Evolutionary conservation across 148 eudicot species (phyloP).

Genomic region (Euryodendron excelsum): DNA sequence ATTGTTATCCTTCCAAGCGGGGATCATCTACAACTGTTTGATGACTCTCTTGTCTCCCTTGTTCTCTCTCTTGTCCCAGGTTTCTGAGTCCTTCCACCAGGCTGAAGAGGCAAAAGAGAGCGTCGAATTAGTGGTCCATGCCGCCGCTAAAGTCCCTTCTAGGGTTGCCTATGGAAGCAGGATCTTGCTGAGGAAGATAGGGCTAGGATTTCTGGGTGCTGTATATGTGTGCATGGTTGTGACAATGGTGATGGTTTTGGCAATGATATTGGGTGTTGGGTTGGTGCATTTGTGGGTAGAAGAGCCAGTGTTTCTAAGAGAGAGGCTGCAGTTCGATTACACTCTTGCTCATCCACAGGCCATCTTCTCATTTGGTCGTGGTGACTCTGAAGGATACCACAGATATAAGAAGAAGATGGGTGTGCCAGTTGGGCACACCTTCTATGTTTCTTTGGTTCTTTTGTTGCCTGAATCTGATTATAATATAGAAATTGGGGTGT

Average conservation of each 20-base stretch:
- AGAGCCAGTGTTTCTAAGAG: slow-evolving; percentile 50
- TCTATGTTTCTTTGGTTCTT: slow-evolving; percentile 41
- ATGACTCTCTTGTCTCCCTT: slow-evolving; percentile 25
- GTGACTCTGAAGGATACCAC: background rate
- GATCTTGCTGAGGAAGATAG: slow-evolving; percentile 31
- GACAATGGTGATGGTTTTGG: slow-evolving; percentile 36
- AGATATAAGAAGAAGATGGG: background rate
- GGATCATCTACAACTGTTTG: slow-evolving; percentile 28
- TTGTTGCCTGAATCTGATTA: slow-evolving; percentile 87
- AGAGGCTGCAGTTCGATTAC: slow-evolving; percentile 62
- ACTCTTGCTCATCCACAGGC: slow-evolving; percentile 48
- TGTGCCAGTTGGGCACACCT: slow-evolving; percentile 66
- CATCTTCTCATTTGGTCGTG: slow-evolving; percentile 26
- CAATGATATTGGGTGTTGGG: slow-evolving; percentile 46
- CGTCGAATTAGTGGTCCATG: background rate
- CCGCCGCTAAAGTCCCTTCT: background rate
- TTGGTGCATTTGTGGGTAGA: slow-evolving; percentile 61
- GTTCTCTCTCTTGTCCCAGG: slow-evolving; percentile 23
- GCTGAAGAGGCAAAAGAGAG: slow-evolving; percentile 11
- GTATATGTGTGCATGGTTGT: slow-evolving; percentile 41
- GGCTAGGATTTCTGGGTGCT: slow-evolving; percentile 52
- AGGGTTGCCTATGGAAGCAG: background rate
- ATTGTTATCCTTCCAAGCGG: slow-evolving; percentile 34
- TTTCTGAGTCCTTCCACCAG: slow-evolving; percentile 12
- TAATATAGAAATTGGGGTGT: slow-evolving; percentile 60